Base-by-base conservation (phyloP, 2,329 filamentous ascomycete species). In the Aphanocladium album region DNA sequence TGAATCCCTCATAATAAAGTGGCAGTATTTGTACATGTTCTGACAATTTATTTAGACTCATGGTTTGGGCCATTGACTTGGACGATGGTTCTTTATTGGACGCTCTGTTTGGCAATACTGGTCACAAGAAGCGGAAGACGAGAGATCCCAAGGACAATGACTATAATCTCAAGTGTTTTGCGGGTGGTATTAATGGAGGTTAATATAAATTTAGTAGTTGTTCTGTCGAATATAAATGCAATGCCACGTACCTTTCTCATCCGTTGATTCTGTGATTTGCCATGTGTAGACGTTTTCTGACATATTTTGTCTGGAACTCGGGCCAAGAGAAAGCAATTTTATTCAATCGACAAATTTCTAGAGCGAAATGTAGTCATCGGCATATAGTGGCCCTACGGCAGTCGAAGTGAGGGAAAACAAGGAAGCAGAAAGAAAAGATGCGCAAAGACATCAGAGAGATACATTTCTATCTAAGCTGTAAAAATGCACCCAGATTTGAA, bases 11-110 rank as follows among this genome's bases (percentile, higher is more conserved):
- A 47, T 17, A 25, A 11, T 7, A 3, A 16, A 12, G 19, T 47
- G 6, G 12, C 3, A 3, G 19, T 11, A 23, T 47, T 21, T 5
- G 21, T 11, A 47, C 5, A 19, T 39, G 35, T 54, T 57, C 47
- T 60, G 27, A 16, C 9, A 1, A 23, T 5, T 25, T 23, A 25
- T 25, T 19, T 25, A 47, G 47, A 17, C 16, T 50, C 25, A 50
- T 50, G 47, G 47, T 50, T 14, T 50, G 47, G 47, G 47, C 47
- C 30, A 50, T 50, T 12, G 12, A 12, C 43, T 12, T 5, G n/a
- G 43, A 46, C 76, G 74, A 49, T 47, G 45, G 45, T 16, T 47
- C 45, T 21, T 47, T 47, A 25, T 25, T 47, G 45, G 23, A 47
- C 45, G 45, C 45, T 23, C 23, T 47, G 45, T 47, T 47, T 47